phyloP scores from a whole-genome alignment of 2,329 filamentous ascomycete species.

The Neurospora sp. region DNA sequence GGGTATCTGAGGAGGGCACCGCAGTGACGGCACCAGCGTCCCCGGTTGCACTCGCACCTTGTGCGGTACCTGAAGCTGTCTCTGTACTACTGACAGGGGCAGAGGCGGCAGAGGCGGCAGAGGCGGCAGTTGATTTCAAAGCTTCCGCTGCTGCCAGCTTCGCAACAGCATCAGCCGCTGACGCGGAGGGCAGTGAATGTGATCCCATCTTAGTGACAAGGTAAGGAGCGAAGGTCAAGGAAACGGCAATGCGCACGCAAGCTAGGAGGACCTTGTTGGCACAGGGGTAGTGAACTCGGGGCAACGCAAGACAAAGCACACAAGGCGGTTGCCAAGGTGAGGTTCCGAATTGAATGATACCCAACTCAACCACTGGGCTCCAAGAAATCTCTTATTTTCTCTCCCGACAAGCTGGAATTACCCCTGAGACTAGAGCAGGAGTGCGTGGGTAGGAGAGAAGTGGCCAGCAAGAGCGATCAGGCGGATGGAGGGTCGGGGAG shows the following conservation, averaged over 20 bases:
- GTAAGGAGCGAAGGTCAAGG: not conserved
- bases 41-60: not conserved
- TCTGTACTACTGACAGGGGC: not conserved
- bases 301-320: not conserved
- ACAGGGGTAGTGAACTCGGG: not conserved
- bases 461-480: not conserved
- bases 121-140: not conserved
- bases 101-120: not conserved
- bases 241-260: not conserved
- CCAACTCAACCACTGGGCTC: not conserved
- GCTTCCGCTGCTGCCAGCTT: conserved; percentile 8
- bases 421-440: not conserved
- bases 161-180: conserved; percentile 16
- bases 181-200: conserved; percentile 15
- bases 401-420: not conserved
- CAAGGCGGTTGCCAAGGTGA: not conserved
- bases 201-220: not conserved
- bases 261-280: not conserved
- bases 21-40: conserved; percentile 5
- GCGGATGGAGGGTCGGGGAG: not conserved
- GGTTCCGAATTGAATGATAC: not conserved
- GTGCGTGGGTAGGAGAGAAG: not conserved
- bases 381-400: not conserved
- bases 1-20: conserved; percentile 9
- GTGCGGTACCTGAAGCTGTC: not conserved